Conservation (phyloP, 1,139 yeast species). For the Blastobotrys arbuscula region DNA sequence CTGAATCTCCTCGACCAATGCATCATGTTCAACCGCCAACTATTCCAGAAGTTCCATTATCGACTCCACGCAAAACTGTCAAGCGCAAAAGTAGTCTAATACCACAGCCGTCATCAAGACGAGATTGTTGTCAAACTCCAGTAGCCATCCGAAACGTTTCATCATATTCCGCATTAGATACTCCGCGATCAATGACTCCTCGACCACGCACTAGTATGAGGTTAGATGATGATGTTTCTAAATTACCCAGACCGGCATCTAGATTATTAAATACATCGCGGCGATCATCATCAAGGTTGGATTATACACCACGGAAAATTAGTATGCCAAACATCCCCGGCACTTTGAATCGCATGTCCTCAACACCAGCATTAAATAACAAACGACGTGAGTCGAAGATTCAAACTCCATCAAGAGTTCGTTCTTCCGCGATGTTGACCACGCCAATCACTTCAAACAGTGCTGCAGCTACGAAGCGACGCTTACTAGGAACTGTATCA, state of each 20-base stretch:
- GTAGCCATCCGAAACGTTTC: not conserved
- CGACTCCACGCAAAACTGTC: not conserved
- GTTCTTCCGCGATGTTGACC: not conserved
- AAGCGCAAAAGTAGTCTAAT: not conserved
- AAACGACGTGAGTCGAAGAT: not conserved
- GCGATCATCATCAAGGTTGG: not conserved
- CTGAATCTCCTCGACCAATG: conserved; percentile 12
- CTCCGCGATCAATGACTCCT: conserved; percentile 2
- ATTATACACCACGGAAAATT: not conserved
- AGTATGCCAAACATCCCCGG: conserved; percentile 3
- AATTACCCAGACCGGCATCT: not conserved
- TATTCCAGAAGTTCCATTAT: not conserved
- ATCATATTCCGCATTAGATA: not conserved
- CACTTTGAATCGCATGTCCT: not conserved
- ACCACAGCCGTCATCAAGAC: conserved; percentile 4
- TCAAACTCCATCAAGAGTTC: conserved; percentile 1
- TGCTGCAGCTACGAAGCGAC: not conserved
- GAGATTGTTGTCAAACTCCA: not conserved
- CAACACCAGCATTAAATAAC: not conserved
- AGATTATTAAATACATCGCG: not conserved
- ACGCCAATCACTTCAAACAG: not conserved
- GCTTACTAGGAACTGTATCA: not conserved
- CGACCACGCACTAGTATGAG: conserved; percentile 1
- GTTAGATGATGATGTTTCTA: not conserved
- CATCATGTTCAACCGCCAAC: conserved; percentile 9